Conservation (phyloP, 2,329 filamentous ascomycete genomes). For the Ophiostoma australiae region DNA sequence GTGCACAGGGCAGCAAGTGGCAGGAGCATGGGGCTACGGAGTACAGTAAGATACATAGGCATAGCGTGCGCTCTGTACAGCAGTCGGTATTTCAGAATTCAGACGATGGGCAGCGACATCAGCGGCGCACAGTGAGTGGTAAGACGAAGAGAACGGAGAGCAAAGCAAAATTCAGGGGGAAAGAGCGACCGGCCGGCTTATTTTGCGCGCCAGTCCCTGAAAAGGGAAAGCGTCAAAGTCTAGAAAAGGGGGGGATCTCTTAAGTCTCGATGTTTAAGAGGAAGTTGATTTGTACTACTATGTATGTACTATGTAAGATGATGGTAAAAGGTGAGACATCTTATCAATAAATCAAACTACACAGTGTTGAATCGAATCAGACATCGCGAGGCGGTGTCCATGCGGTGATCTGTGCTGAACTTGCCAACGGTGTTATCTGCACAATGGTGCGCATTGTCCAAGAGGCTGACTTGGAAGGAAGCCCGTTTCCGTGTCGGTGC, state of each 20-base stretch:
- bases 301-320: no score
- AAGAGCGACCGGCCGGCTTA: slow-evolving; percentile 21
- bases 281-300: background rate
- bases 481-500: background rate
- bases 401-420: background rate
- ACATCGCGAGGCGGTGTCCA: background rate
- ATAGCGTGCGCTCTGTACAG: no score
- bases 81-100: background rate
- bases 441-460: slow-evolving; percentile 1
- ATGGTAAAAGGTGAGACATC: no score
- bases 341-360: background rate
- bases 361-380: background rate
- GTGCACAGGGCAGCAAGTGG: background rate
- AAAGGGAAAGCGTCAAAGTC: slow-evolving; percentile 25
- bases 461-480: background rate
- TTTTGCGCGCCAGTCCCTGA: slow-evolving; percentile 23
- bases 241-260: slow-evolving; percentile 23
- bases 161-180: slow-evolving; percentile 17
- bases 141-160: slow-evolving; percentile 15
- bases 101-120: background rate
- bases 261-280: background rate
- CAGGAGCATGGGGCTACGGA: background rate
- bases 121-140: background rate
- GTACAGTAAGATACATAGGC: no score
- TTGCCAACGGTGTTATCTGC: background rate